phyloP scores from a whole-genome alignment of 2,329 filamentous ascomycete species.

The Aaosphaeria pasadenensis region DNA sequence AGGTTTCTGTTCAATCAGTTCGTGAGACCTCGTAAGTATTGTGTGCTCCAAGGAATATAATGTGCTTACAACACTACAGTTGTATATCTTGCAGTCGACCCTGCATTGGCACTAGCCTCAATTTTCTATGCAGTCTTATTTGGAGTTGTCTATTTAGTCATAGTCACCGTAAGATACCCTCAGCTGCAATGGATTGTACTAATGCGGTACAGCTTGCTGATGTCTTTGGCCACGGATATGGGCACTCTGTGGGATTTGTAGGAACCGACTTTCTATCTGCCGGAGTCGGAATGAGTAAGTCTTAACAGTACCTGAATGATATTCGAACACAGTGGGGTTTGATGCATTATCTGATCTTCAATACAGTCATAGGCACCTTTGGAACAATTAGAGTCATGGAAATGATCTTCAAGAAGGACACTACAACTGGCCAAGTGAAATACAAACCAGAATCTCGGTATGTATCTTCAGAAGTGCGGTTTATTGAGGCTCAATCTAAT shows the following conservation, averaged over 20 bases:
- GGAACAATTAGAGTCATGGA: slow-evolving; percentile 12
- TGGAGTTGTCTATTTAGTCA: slow-evolving; percentile 11
- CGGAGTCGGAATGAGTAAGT: slow-evolving; percentile 7
- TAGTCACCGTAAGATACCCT: slow-evolving; percentile 8
- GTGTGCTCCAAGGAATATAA: no score
- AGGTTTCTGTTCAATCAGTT: slow-evolving; percentile 5
- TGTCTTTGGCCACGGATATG: slow-evolving; percentile 8
- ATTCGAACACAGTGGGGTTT: neutral
- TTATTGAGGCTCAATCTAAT: neutral
- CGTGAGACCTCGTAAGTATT: slow-evolving; percentile 4
- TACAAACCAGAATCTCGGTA: slow-evolving; percentile 9
- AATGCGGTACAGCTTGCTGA: slow-evolving; percentile 3
- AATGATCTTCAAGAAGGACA: slow-evolving; percentile 7
- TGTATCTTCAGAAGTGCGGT: neutral
- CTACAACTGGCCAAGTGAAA: slow-evolving; percentile 3
- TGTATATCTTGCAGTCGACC: slow-evolving; percentile 7
- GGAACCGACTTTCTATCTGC: slow-evolving; percentile 11
- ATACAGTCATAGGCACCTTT: slow-evolving; percentile 8
- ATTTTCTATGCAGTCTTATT: slow-evolving; percentile 9
- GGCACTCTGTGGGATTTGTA: slow-evolving; percentile 10
- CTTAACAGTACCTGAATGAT: neutral
- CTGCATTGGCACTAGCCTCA: slow-evolving; percentile 6
- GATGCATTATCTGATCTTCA: neutral
- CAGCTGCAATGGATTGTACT: neutral
- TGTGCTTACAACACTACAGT: neutral